phyloP scores from a whole-genome alignment of 805 yeast species.

The Wickerhamiella spandovensis region DNA sequence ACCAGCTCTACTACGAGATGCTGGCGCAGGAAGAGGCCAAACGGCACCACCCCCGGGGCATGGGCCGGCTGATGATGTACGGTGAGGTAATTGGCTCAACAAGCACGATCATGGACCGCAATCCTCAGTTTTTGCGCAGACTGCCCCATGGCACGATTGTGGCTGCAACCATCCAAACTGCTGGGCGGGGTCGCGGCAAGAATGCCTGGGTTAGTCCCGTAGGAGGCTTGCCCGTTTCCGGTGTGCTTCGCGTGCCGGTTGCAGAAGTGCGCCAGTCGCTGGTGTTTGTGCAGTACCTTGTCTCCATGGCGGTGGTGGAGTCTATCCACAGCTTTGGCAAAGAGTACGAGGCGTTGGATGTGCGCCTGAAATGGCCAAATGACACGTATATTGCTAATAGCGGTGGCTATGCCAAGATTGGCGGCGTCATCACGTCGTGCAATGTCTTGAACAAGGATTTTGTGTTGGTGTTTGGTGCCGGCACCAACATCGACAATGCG shows the following conservation, averaged over 20 bases:
- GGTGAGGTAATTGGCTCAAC: constrained; percentile 90
- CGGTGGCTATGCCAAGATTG: constrained; percentile 47
- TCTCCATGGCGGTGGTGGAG: constrained; percentile 70
- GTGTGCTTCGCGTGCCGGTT: constrained; percentile 46
- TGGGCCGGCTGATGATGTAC: constrained; percentile 58
- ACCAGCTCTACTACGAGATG: constrained; percentile 37
- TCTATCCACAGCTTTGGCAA: constrained; percentile 51
- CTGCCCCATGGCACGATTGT: constrained; percentile 59
- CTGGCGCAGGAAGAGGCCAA: constrained; percentile 26
- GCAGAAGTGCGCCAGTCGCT: constrained; percentile 40
- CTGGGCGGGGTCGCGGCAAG: constrained; percentile 91
- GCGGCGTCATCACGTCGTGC: constrained; percentile 77
- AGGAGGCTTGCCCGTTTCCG: constrained; percentile 79
- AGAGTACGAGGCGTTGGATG: constrained; percentile 64
- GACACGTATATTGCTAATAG: constrained; percentile 60
- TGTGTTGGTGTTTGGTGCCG: constrained; percentile 69
- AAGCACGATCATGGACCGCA: constrained; percentile 60
- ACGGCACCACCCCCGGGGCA: constrained; percentile 7
- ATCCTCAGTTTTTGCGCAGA: constrained; percentile 40
- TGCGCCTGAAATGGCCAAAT: constrained; percentile 92
- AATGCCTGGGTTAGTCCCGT: constrained; percentile 91
- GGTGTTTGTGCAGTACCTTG: constrained; percentile 76
- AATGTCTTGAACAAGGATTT: constrained; percentile 48
- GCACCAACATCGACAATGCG: constrained; percentile 69
- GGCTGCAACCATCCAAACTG: constrained; percentile 70